A percentile compares a stretch with the other conserved stretches of the same genome.
phyloP scores from a whole-genome alignment of 2,329 filamentous ascomycete genomes.

The Aspergillus sp. region DNA sequence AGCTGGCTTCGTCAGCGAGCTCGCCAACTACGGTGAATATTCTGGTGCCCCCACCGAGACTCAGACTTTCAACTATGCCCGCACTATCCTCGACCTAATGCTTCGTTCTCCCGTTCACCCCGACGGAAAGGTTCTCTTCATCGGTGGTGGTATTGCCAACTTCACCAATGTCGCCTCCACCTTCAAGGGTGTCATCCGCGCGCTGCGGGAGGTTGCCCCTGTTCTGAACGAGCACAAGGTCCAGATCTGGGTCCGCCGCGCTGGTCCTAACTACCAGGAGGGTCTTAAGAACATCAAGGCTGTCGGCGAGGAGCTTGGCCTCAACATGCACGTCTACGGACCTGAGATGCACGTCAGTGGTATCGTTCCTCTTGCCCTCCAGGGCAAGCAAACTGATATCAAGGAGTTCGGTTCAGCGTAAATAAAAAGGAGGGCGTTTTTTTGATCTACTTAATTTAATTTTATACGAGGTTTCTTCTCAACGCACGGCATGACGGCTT shows the following conservation, averaged over 20 bases:
- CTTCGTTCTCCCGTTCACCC: constrained; percentile 80
- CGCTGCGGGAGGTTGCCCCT: constrained; percentile 83
- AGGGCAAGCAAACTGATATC: constrained; percentile 60
- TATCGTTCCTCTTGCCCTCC: constrained; percentile 88
- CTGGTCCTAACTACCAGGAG: constrained; percentile 99
- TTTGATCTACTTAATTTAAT: constrained; percentile 27
- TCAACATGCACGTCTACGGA: constrained; percentile 90
- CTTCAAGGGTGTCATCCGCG: constrained; percentile 99
- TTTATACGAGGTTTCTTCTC: constrained; percentile 29
- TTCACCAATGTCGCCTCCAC: constrained; percentile 99
- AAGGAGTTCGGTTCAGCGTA: constrained; percentile 57
- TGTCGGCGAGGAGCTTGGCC: constrained; percentile 87
- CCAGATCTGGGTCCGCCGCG: constrained; percentile 90
- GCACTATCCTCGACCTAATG: constrained; percentile 96
- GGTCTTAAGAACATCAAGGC: constrained; percentile 99
- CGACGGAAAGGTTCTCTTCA: constrained; percentile 98
- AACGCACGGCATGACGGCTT: constrained; percentile 41
- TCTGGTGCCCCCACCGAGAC: constrained; percentile 98
- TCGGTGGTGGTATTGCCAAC: constrained; percentile 99
- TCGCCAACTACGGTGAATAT: constrained; percentile 99
- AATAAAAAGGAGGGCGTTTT: constrained; percentile 21
- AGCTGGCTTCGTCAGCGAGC: constrained; percentile 88
- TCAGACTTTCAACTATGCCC: constrained; percentile 98
- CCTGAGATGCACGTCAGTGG: constrained; percentile 87
- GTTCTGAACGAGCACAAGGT: constrained; percentile 93